Evolutionary conservation across 169 alveolate genomes (phyloP).

Genomic region (Plasmodium sp.): DNA sequence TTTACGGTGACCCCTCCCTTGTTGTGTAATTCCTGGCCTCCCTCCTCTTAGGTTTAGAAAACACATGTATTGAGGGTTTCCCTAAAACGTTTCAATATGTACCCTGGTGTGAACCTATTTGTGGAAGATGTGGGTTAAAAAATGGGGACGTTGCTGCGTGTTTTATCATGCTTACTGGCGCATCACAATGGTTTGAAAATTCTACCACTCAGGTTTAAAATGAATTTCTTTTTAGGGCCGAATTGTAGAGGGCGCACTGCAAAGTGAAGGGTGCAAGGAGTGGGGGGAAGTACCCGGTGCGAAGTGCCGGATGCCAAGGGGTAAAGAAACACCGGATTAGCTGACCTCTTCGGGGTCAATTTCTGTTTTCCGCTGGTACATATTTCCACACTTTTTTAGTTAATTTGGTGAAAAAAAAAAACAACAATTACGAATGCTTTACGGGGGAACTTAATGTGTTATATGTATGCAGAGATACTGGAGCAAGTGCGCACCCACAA

Average conservation of each 20-base stretch:
- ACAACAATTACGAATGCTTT: background rate
- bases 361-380: background rate
- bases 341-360: background rate
- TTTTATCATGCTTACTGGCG: background rate
- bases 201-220: background rate
- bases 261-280: background rate
- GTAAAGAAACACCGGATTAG: background rate
- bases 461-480: background rate
- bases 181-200: background rate
- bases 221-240: background rate
- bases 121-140: background rate
- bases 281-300: background rate
- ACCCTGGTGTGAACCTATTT: background rate
- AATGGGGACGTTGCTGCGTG: background rate
- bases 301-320: background rate
- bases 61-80: background rate
- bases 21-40: background rate
- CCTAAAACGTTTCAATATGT: background rate
- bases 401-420: background rate
- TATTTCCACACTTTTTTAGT: background rate
- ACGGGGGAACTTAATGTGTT: background rate
- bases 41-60: background rate
- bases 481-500: background rate
- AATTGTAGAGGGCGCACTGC: background rate
- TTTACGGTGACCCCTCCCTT: background rate